Evolutionary conservation across 2,329 filamentous ascomycete genomes (phyloP).

Genomic region (Juglanconis juglandina): DNA sequence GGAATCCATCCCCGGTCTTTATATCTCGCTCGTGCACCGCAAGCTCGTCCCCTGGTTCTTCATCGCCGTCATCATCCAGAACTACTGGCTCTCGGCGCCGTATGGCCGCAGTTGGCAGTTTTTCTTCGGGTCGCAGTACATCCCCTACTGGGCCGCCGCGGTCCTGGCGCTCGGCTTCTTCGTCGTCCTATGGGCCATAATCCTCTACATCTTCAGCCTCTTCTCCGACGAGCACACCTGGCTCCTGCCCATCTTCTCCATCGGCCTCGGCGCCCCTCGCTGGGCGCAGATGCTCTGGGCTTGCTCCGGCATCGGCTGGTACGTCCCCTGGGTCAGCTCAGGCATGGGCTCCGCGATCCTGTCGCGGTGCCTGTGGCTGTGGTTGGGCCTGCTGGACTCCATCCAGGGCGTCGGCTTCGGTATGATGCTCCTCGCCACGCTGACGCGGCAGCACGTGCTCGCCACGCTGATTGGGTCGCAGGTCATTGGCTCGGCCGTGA

Average conservation of each 20-base stretch:
- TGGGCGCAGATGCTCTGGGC: conserved; percentile 69
- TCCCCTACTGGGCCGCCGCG: conserved; percentile 53
- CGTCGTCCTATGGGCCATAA: conserved; percentile 50
- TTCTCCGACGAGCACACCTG: conserved; percentile 62
- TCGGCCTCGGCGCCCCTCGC: conserved; percentile 62
- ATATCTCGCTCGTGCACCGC: conserved; percentile 56
- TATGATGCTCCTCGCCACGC: conserved; percentile 64
- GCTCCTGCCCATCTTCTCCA: conserved; percentile 65
- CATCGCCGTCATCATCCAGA: conserved; percentile 60
- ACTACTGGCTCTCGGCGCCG: conserved; percentile 63
- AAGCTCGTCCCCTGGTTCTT: conserved; percentile 70
- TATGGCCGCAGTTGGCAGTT: conserved; percentile 67
- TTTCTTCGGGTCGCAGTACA: conserved; percentile 57
- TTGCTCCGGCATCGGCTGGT: conserved; percentile 56
- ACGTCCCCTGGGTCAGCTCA: conserved; percentile 59
- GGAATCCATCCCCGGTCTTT: conserved; percentile 63
- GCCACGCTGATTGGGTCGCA: conserved; percentile 61
- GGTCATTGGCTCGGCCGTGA: conserved; percentile 58
- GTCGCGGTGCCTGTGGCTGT: conserved; percentile 60
- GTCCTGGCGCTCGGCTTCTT: conserved; percentile 56
- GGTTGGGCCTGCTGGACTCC: conserved; percentile 63
- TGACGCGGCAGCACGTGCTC: conserved; percentile 62
- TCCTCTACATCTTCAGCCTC: conserved; percentile 49
- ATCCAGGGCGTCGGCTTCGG: conserved; percentile 65
- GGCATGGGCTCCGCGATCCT: conserved; percentile 52